Percentiles rank a stretch among this genome's conserved stretches.
Conservation (phyloP, 176 grass and related monocot species). For the Hyparrhenia diplandra region DNA sequence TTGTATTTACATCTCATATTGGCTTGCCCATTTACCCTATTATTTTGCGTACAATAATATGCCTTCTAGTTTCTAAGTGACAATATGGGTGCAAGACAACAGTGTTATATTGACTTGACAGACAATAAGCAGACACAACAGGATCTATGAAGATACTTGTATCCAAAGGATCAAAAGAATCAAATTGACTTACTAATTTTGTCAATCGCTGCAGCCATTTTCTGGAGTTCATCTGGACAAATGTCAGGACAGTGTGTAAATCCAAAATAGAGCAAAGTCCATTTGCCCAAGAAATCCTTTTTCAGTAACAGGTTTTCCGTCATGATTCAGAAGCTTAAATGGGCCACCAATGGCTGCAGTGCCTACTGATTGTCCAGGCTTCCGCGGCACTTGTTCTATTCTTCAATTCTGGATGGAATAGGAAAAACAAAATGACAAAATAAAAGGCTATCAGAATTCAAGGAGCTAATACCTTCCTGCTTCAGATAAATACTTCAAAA, state of each 20-base stretch:
- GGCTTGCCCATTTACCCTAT: background rate
- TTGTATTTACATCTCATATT: background rate
- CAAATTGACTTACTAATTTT: slow-evolving; percentile 57
- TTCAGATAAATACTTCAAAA: background rate
- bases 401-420: slow-evolving; percentile 40
- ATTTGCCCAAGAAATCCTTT: slow-evolving; percentile 80
- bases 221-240: slow-evolving; percentile 79
- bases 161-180: background rate
- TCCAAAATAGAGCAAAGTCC: slow-evolving; percentile 69
- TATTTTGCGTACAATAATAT: no score
- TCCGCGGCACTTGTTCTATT: slow-evolving; percentile 48
- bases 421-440: background rate
- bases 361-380: slow-evolving; percentile 43
- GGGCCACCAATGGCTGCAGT: slow-evolving; percentile 62
- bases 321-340: slow-evolving; percentile 65
- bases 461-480: background rate
- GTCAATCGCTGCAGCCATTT: slow-evolving; percentile 59
- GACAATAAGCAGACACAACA: background rate
- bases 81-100: background rate
- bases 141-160: background rate
- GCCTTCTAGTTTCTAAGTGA: background rate
- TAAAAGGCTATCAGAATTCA: background rate
- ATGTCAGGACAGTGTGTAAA: slow-evolving; percentile 84
- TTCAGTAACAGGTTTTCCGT: no score
- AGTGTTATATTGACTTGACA: background rate